A percentile compares a stretch with the other conserved stretches of the same genome.
Conservation (phyloP, 1,284 basidiomycete genomes). For the Heterobasidion occidentale region DNA sequence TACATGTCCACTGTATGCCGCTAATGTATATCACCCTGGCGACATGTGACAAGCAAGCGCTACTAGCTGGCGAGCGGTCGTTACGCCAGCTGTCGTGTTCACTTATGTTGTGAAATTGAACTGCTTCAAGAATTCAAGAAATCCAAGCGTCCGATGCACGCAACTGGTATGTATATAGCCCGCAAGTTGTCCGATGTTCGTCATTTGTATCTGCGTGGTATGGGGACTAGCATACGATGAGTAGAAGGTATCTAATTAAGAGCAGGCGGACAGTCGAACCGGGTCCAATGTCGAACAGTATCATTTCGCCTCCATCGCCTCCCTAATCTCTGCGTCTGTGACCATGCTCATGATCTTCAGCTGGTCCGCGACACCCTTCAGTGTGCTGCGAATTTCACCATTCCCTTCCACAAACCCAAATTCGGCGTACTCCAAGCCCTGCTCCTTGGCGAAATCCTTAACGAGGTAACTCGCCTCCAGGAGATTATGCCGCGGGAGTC, state of each 20-base stretch:
- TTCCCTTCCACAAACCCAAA: conserved; percentile 88
- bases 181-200: too few relatives aligned
- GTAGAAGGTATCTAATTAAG: too few relatives aligned
- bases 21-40: background rate
- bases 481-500: conserved; percentile 91
- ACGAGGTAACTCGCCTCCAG: conserved; percentile 75
- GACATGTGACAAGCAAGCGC: background rate
- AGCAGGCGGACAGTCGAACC: too few relatives aligned
- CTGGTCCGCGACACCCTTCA: conserved; percentile 79
- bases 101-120: too few relatives aligned
- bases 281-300: background rate
- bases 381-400: conserved; percentile 65
- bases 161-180: too few relatives aligned
- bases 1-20: conserved; percentile 24
- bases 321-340: conserved; percentile 54
- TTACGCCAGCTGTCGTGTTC: too few relatives aligned
- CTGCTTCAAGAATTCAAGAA: too few relatives aligned
- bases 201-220: too few relatives aligned
- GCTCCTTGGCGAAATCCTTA: conserved; percentile 79
- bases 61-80: too few relatives aligned
- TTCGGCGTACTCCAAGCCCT: conserved; percentile 82
- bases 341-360: conserved; percentile 70
- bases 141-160: too few relatives aligned
- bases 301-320: conserved; percentile 39
- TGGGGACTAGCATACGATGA: too few relatives aligned